Evolutionary conservation across 805 yeast species (phyloP), one percentile per base, ranked within the genome.

Genomic region (Pichia occidentalis): DNA sequence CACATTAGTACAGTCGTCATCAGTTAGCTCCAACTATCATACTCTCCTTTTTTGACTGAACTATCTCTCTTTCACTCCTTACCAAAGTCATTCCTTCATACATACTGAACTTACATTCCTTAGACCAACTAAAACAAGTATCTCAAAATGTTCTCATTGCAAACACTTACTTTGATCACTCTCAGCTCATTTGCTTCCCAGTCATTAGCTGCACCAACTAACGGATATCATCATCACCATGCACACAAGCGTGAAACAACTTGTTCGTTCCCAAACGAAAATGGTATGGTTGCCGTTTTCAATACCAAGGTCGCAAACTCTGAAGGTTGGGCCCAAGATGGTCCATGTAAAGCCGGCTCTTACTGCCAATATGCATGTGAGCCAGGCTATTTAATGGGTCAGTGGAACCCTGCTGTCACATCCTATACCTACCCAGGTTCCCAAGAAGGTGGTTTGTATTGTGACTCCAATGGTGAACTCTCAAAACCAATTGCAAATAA

Each of bases 321-420:
- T 51, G 87, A 70, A 34, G 95, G 95, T 18, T 87, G 95, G 95
- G 95, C 95, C 34, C 76, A 75, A 35, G 92, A 83, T 58, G 81
- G 78, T 51, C 51, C 67, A 25, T 86, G 96, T 60, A 58, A 77
- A 4, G 67, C 80, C 19, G 95, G 92, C n/a, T 62, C 68, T 22
- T 87, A 78, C 73, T 86, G 95, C 60, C 95, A 95, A 22, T 87
- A 81, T 59, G 95, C 95, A 13, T 86, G 96, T 57, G 77, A 86
- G 13, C 83, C 95, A 28, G 96, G 96, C 42, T 75, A 83, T 58
- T 59, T 86, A 39, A 79, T 81, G 80, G 84, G 78, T 22, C 96
- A 86, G 61, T 86, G 95, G 95, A 92, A 87, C 53, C 77, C 86
- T 4, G 45, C 57, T 4, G 81, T 79, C 25, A 84, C 84, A n/a